These are phyloP conservation scores for Phaeosphaeriaceae sp. DNA, from an alignment of 2,329 filamentous ascomycete species.

Conservation along the genomic window DNA sequence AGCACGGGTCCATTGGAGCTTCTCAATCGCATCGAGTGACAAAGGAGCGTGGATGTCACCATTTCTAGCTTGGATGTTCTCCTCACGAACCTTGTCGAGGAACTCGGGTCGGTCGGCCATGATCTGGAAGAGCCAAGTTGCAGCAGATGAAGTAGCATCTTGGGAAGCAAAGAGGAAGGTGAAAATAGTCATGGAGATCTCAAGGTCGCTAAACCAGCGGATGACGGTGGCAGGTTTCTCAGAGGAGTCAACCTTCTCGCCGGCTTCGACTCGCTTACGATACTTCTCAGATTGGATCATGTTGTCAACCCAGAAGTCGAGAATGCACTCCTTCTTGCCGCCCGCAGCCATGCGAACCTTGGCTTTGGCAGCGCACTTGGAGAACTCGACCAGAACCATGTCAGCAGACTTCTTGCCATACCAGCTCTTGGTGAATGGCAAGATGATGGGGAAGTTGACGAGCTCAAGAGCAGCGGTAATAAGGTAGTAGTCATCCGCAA, in stretches of 20 bases:
- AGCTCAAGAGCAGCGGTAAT: constrained; percentile 95
- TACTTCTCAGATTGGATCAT: constrained; percentile 87
- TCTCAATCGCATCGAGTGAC: constrained; percentile 85
- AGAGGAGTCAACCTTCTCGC: constrained; percentile 62
- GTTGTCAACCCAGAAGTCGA: constrained; percentile 84
- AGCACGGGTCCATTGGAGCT: constrained; percentile 86
- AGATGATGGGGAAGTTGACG: constrained; percentile 86
- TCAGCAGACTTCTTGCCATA: constrained; percentile 95
- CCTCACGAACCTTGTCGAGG: constrained; percentile 86
- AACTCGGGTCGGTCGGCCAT: constrained; percentile 93
- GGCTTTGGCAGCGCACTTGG: constrained; percentile 90
- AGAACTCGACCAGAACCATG: constrained; percentile 87
- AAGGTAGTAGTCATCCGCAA: constrained; percentile 94
- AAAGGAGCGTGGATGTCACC: constrained; percentile 74
- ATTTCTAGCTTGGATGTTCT: constrained; percentile 79
- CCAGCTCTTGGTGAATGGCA: constrained; percentile 95
- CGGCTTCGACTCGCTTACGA: constrained; percentile 77
- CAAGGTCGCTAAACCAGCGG: constrained; percentile 85
- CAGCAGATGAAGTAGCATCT: constrained; percentile 92
- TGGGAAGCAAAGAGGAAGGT: constrained; percentile 97
- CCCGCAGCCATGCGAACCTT: constrained; percentile 91
- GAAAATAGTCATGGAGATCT: constrained; percentile 92
- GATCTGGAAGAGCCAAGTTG: constrained; percentile 94
- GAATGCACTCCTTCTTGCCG: constrained; percentile 86
- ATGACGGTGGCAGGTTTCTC: constrained; percentile 85